phyloP scores from a whole-genome alignment of 176 grass and related monocot genomes.

The Coix lacrymajobi region DNA sequence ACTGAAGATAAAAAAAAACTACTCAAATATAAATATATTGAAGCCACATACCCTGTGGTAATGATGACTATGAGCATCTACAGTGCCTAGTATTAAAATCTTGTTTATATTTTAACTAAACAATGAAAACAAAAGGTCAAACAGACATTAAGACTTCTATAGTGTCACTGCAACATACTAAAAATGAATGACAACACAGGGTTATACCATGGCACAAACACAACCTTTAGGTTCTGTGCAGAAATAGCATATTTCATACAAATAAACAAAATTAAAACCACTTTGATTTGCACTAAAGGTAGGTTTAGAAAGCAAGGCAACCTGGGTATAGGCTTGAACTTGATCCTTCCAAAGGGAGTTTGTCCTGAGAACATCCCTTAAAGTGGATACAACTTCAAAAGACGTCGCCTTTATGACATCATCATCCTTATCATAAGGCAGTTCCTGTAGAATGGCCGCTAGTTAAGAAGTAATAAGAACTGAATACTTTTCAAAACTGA shows the following conservation, averaged over 20 bases:
- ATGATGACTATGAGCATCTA: not conserved
- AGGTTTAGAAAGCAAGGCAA: slow-evolving; percentile 13
- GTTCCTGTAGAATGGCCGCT: slow-evolving; percentile 53
- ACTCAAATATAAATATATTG: not conserved
- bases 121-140: slow-evolving; percentile 3
- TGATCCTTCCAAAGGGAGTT: slow-evolving; percentile 93
- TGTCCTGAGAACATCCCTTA: slow-evolving; percentile 86
- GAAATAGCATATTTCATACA: not conserved
- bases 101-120: not conserved
- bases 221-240: not conserved
- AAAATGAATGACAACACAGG: not conserved
- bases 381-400: slow-evolving; percentile 98
- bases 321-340: slow-evolving; percentile 92
- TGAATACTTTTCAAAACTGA: not conserved
- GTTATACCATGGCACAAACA: not conserved
- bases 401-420: slow-evolving; percentile 90
- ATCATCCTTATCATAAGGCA: slow-evolving; percentile 83
- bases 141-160: not conserved
- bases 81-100: not conserved
- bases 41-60: not conserved
- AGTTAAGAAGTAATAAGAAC: not conserved
- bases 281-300: not conserved
- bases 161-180: not conserved
- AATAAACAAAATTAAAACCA: not conserved
- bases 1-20: not conserved